phyloP scores from a whole-genome alignment of 179 eudicot species.

The Corrigiola litoralis region DNA sequence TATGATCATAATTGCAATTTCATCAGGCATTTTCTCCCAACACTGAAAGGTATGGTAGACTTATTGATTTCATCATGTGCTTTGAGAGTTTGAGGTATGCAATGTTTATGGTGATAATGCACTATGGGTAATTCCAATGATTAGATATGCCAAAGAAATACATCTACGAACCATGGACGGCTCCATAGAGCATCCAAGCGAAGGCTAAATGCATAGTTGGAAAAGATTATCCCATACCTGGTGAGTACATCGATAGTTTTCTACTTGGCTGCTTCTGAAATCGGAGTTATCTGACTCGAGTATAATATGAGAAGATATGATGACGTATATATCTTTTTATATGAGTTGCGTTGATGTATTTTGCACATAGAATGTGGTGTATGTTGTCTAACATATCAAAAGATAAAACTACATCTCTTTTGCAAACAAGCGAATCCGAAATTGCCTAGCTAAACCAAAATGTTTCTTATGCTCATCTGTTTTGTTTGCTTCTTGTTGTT shows the following conservation, averaged over 20 bases:
- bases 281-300: no score
- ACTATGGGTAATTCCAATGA: conserved; percentile 1
- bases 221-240: conserved; percentile 83
- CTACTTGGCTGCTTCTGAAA: neutral
- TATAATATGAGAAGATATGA: no score
- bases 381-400: neutral
- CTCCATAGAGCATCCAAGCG: conserved; percentile 70
- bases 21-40: conserved; percentile 84
- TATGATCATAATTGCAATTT: conserved; percentile 75
- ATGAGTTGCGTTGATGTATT: no score
- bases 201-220: conserved; percentile 89
- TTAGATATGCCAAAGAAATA: conserved; percentile 92
- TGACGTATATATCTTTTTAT: no score
- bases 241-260: conserved; percentile 20
- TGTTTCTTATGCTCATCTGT: neutral
- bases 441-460: no score
- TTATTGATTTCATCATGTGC: neutral
- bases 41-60: conserved; percentile 57
- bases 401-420: no score
- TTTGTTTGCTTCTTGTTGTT: neutral
- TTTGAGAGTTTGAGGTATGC: neutral
- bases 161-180: conserved; percentile 95
- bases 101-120: neutral
- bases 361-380: neutral
- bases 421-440: no score